phyloP scores from a whole-genome alignment of 805 yeast genomes.

The Candida yuanshanica region DNA sequence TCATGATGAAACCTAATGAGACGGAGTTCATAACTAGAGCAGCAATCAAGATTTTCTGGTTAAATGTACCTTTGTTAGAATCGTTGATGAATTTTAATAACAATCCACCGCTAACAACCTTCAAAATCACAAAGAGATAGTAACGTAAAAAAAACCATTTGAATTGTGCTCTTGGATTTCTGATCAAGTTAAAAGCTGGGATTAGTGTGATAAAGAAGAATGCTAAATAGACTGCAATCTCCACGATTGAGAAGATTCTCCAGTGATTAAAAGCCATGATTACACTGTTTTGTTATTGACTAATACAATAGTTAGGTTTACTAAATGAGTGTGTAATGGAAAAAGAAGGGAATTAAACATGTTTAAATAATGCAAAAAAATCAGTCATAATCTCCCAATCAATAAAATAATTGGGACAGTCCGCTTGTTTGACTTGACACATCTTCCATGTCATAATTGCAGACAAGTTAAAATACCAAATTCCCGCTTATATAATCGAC shows the following conservation, averaged over 20 bases:
- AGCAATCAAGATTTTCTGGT: slow-evolving; percentile 1
- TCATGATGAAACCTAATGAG: slow-evolving; percentile 1
- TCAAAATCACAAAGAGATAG: not conserved
- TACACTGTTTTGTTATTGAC: too few relatives aligned
- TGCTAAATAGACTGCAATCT: not conserved
- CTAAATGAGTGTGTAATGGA: too few relatives aligned
- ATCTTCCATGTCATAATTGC: too few relatives aligned
- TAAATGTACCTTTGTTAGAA: not conserved
- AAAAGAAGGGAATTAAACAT: too few relatives aligned
- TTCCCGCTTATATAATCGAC: too few relatives aligned
- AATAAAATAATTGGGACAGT: too few relatives aligned
- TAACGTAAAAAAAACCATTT: not conserved
- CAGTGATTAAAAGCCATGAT: not conserved
- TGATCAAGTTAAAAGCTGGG: not conserved
- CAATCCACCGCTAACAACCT: not conserved
- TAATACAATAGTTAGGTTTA: too few relatives aligned
- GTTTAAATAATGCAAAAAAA: too few relatives aligned
- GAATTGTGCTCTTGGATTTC: not conserved
- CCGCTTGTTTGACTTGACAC: too few relatives aligned
- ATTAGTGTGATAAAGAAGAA: not conserved
- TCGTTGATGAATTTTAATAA: not conserved
- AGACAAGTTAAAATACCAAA: too few relatives aligned
- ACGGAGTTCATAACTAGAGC: not conserved
- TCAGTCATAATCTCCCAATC: too few relatives aligned
- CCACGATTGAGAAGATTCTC: not conserved